Base-by-base conservation (phyloP, 2,329 filamentous ascomycete species). In the Ascochyta koolunga region DNA sequence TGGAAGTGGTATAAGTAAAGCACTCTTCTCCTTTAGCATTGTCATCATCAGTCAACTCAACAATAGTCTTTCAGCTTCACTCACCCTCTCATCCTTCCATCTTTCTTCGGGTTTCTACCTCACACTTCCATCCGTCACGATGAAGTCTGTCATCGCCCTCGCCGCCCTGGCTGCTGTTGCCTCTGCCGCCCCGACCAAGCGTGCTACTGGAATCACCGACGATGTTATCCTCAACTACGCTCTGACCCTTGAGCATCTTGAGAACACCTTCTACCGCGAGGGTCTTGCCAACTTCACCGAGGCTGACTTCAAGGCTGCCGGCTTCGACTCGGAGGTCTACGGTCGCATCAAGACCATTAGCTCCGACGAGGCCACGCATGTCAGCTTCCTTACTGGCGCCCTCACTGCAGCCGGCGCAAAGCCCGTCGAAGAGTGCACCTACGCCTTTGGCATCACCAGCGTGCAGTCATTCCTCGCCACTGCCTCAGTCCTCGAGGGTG, bases 251-350 rank as follows among this genome's bases (percentile, higher is more conserved):
- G 77, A 79, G 66, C 75, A 78, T 61, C 69, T 78, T 11, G 87
- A 89, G 73, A 76, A 83, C 56, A 79, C 78, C 50, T 89, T 89
- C 75, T 89, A 89, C 74, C 74, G 77, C 32, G 68, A 86, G 42
- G 86, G 82, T 32, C 77, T 89, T 4, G 69, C 76, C 53, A 86
- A 84, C 63, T 89, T 83, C 76, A 80, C 63, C 16, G 38, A 59
- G 18, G 44, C 56, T 2, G 58, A 69, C 55, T 72, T 68, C 61
- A 52, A 43, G 32, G 44, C 60, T 11, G 67, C 68, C 5, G 63
- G 66, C 32, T 70, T 64, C 65, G 70, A 79, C 44, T 63, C 75
- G 0, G 72, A 74, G 3, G 83, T 86, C 68, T 88, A 86, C 75
- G 73, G 76, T 45, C 84, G 87, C 75, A 64, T 89, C 47, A 73